phyloP scores from a whole-genome alignment of 2,329 filamentous ascomycete genomes.

The Fusarium sp. region DNA sequence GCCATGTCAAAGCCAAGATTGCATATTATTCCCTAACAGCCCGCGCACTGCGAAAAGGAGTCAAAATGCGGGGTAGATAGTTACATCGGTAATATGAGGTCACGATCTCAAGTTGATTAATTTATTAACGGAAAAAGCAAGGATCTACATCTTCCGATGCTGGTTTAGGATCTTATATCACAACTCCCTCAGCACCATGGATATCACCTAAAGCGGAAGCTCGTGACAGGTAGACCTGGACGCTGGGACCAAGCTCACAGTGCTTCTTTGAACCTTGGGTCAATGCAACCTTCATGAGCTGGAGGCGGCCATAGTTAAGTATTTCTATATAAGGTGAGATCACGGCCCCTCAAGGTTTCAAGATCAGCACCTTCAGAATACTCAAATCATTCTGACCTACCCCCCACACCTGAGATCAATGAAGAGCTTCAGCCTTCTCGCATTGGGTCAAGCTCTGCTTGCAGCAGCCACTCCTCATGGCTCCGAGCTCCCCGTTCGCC shows the following conservation, averaged over 20 bases:
- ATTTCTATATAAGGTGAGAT: neutral
- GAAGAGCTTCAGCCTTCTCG: neutral
- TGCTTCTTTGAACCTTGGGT: accelerated
- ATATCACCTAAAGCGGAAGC: neutral
- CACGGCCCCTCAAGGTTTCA: accelerated
- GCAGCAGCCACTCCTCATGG: neutral
- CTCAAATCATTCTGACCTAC: accelerated
- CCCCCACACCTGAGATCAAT: neutral
- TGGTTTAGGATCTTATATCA: neutral
- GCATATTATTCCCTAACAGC: neutral
- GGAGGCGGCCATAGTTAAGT: accelerated
- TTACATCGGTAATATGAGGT: too few species aligned
- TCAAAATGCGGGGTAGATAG: neutral
- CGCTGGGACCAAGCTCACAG: neutral
- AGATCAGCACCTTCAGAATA: neutral
- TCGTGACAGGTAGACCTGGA: neutral
- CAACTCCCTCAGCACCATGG: accelerated
- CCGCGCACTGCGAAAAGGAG: neutral
- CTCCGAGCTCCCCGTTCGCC: neutral
- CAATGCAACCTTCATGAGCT: neutral
- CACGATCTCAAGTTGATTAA: neutral
- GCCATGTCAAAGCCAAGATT: neutral
- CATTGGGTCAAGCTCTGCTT: neutral
- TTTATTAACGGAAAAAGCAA: accelerated
- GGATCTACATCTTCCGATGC: neutral